Evolutionary conservation across 345 rosid genomes (phyloP), one percentile per base, ranked within the genome.

Genomic region (Garcia nutans): DNA sequence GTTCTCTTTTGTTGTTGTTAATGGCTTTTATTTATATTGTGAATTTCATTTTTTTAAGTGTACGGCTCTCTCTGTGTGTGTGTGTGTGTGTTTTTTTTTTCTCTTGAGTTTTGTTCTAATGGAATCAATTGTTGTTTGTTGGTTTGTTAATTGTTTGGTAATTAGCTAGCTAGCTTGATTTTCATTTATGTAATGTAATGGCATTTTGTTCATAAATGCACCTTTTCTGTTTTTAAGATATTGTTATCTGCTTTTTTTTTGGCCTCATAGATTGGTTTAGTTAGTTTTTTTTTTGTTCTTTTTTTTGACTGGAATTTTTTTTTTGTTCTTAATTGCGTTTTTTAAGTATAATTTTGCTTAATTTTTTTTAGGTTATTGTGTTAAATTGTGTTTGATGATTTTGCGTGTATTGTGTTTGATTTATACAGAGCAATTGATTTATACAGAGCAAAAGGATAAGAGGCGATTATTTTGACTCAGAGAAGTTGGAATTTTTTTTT

Each of bases 351-450:
- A 74, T 49, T 52, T 54, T 55, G 24, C 62, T 70, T 5, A 11
- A 54, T 70, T 33, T 63, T 33, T 63, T 17, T 17, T 28, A 3
- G 52, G 23, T 17, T 70, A 33, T 31, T 70, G 45, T 70, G n/a
- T 11, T 23, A 1, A 6, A 5, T n/a, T 4, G 37, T 65, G 24
- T 33, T 8, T 65, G 10, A 42, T 64, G 63, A 24, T 75, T 75
- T 75, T 17, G 22, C 8, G 42, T 28, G 72, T 58, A 28, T 58
- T 67, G 73, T 58, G 45, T 57, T 75, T 75, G 66, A 24, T 58
- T 44, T 55, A 58, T 67, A 23, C 54, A 31, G 26, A 42, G 41
- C 6, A 37, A 28, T 28, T 28, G 31, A 67, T 54, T 75, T 66
- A 5, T 41, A 23, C 37, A 22, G 22, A 57, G 65, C 31, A 0